These are phyloP conservation scores for Aspergillus carlsbadensis DNA, from an alignment of 495 filamentous ascomycete species.

Conservation along the genomic window DNA sequence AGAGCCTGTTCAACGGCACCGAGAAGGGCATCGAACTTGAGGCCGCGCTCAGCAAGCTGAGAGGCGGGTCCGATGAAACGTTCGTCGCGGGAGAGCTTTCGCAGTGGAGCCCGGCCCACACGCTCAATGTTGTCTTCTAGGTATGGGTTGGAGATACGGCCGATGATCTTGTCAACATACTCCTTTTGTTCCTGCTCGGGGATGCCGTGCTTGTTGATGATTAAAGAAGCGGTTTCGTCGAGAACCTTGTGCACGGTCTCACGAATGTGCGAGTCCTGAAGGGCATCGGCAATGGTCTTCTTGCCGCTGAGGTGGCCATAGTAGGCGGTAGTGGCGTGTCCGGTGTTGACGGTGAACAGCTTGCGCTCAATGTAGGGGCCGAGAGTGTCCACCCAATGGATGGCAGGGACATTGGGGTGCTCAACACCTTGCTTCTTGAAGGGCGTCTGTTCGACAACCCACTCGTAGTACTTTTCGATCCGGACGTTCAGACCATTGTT, in stretches of 20 bases:
- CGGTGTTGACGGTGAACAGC: constrained; percentile 98
- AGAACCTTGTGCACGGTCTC: constrained; percentile 72
- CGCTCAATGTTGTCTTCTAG: constrained; percentile 91
- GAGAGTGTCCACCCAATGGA: constrained; percentile 90
- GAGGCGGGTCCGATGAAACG: constrained; percentile 92
- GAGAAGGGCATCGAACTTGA: constrained; percentile 67
- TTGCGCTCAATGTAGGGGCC: constrained; percentile 98
- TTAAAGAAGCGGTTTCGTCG: constrained; percentile 78
- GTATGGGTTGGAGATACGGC: constrained; percentile 91
- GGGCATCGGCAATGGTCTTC: constrained; percentile 80
- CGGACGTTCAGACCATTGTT: constrained; percentile 82
- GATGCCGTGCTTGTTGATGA: constrained; percentile 84
- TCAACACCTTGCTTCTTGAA: constrained; percentile 56
- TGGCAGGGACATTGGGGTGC: constrained; percentile 75
- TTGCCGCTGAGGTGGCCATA: constrained; percentile 83
- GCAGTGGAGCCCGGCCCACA: constrained; percentile 89
- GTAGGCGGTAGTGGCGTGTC: constrained; percentile 96
- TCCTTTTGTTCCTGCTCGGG: constrained; percentile 71
- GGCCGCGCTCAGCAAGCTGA: constrained; percentile 74
- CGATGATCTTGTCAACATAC: constrained; percentile 90
- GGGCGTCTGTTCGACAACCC: constrained; percentile 86
- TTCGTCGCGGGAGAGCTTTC: constrained; percentile 90
- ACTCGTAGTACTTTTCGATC: constrained; percentile 98
- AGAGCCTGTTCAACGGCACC: constrained; percentile 82
- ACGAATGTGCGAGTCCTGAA: constrained; percentile 67